Evolutionary conservation across 345 rosid genomes (phyloP), one percentile per base, ranked within the genome.

Genomic region (Zanthoxylum bungeanum): DNA sequence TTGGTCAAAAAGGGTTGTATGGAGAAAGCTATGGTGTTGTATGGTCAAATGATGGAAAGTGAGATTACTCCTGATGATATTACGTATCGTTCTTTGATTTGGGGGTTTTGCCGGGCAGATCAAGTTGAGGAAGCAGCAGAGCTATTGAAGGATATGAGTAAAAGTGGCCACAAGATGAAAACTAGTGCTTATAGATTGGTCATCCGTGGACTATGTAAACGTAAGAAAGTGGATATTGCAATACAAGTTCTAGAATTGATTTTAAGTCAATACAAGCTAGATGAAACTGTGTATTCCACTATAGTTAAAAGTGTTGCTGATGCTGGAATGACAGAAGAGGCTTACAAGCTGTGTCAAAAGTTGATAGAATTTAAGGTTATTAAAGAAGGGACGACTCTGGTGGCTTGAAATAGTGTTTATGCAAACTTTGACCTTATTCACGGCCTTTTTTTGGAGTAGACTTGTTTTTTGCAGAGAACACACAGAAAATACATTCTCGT

Each of bases 11-110:
- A 71, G 71, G 87, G 90, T 11, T 61, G 66, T 60, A 78, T 86
- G 86, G 77, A 83, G 64, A 81, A 83, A 70, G 91, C 98, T 7
- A 69, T 79, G 79, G 68, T 28, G 49, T 58, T 89, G 25, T 89
- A 91, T 69, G 52, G 70, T 39, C 86, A 79, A 72, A 88, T 93
- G 93, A 47, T 72, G 44, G 85, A 78, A 49, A 70, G 70, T 60
- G 88, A 88, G 69, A 84, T 91, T 37, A 31, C 40, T 46, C 93
- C 98, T 0, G 97, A 93, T 82, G 91, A 88, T 67, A 86, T 93
- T 46, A 87, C 93, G 5, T 90, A 87, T 69, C 84, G 90, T 21
- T 79, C 87, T 31, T 66, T 93, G 55, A 75, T 91, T 52, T 85
- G 93, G 84, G 98, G 97, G 9, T 86, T 85, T 76, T 85, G 83